A percentile compares a stretch with the other conserved stretches of the same genome.
Conservation (phyloP, 345 rosid species). For the Salix caprea region DNA sequence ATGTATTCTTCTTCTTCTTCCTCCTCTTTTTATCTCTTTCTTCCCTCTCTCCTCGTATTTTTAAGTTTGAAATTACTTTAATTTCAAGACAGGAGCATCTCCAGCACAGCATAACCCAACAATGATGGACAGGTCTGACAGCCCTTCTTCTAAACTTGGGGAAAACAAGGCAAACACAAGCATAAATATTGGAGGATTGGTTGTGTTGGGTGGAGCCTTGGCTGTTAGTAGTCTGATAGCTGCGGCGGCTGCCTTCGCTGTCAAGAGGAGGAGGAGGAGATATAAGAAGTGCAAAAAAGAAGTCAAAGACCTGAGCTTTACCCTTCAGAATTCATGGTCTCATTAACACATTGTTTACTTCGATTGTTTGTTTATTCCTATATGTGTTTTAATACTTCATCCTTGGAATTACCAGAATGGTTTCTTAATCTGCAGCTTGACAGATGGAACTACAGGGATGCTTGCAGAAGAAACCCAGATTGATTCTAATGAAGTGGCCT, state of each 20-base stretch:
- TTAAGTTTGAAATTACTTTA: background rate
- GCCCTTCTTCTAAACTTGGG: background rate
- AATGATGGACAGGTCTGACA: constrained; percentile 3
- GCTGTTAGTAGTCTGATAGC: constrained; percentile 40
- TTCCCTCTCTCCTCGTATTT: background rate
- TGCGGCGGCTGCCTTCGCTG: constrained; percentile 23
- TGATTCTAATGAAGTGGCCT: constrained; percentile 12
- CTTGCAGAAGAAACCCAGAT: background rate
- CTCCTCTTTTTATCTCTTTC: background rate
- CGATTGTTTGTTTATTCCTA: background rate
- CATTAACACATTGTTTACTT: background rate
- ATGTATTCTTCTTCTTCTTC: too few species aligned
- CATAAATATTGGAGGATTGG: constrained; percentile 24
- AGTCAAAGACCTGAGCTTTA: constrained; percentile 12
- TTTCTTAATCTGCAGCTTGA: constrained; percentile 27
- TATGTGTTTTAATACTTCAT: background rate
- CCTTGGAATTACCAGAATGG: background rate
- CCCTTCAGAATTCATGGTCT: constrained; percentile 28
- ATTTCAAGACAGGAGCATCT: background rate
- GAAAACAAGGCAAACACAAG: constrained; percentile 5
- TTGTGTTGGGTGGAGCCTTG: constrained; percentile 46
- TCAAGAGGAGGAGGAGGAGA: constrained; percentile 17
- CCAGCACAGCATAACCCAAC: background rate
- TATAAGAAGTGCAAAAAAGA: background rate
- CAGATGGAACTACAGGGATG: constrained; percentile 12